phyloP scores from a whole-genome alignment of 495 filamentous ascomycete species.

The Aspergillus hancockii region DNA sequence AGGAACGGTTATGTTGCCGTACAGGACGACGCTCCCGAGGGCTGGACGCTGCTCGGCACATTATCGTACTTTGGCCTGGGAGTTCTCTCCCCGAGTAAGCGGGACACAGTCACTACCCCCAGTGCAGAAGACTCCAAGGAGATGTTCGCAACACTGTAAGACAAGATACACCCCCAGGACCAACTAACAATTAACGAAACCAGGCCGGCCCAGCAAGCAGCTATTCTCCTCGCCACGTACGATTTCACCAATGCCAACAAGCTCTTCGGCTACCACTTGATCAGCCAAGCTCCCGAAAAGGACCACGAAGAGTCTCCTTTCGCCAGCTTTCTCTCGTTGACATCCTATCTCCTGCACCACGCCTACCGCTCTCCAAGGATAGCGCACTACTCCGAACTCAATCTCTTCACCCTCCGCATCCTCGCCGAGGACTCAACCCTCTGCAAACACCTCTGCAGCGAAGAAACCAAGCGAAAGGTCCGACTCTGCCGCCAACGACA shows the following conservation, averaged over 20 bases:
- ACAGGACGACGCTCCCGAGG: slow-evolving; percentile 88
- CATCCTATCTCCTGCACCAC: slow-evolving; percentile 91
- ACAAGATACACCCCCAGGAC: neutral
- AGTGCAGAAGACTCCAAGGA: slow-evolving; percentile 74
- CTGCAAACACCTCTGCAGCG: slow-evolving; percentile 82
- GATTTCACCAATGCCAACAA: slow-evolving; percentile 96
- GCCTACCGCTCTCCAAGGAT: slow-evolving; percentile 80
- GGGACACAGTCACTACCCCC: slow-evolving; percentile 51
- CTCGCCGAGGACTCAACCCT: slow-evolving; percentile 83
- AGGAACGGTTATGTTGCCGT: slow-evolving; percentile 82
- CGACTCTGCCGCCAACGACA: slow-evolving; percentile 88
- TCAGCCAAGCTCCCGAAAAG: slow-evolving; percentile 59
- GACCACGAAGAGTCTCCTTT: slow-evolving; percentile 76
- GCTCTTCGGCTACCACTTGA: slow-evolving; percentile 84
- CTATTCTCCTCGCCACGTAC: slow-evolving; percentile 81
- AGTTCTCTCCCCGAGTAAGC: slow-evolving; percentile 67
- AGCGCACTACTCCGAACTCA: slow-evolving; percentile 78
- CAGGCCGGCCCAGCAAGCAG: slow-evolving; percentile 77
- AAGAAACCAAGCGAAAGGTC: slow-evolving; percentile 73
- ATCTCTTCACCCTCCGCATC: slow-evolving; percentile 79
- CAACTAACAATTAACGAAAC: slow-evolving; percentile 25
- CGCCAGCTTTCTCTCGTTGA: slow-evolving; percentile 79
- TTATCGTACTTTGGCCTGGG: slow-evolving; percentile 84
- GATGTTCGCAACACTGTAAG: slow-evolving; percentile 70
- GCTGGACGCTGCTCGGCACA: slow-evolving; percentile 80